Base-by-base conservation (phyloP, 2,329 filamentous ascomycete species). In the Graphium sp. region DNA sequence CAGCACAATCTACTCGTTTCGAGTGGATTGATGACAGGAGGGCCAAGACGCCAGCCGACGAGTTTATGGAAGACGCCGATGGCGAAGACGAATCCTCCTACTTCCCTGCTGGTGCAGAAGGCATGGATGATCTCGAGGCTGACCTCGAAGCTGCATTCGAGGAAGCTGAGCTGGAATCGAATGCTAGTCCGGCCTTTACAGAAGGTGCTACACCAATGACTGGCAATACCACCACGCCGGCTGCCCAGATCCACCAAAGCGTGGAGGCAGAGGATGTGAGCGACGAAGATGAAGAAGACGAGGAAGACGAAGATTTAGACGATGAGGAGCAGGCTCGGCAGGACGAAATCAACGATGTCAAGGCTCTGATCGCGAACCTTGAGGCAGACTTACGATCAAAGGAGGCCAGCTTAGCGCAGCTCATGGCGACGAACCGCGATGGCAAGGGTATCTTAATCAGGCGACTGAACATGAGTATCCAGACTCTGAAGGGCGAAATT, bases 1-100 rank as follows among this genome's bases (percentile, higher is more conserved):
- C 62, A 22, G 66, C 73, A 5, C 37, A 60, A 2, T 65, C 65
- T 14, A 68, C 74, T 10, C 61, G 58, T 29, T 78, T 68, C 41
- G 73, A 83, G 42, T 58, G 78, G 41, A 55, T 79, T 28, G 70
- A 78, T 34, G 57, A 72, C 24, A 51, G 49, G 24, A 44, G 34
- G 13, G 42, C 40, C 24, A 43, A 46, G 15, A 35, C 33, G 8
- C 33, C 34, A 6, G 30, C 28, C 7, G 34, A 35, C 10, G 36
- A 31, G 25, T 47, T 46, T 15, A 55, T 44, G 2, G 59, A 62
- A 7, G 57, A 58, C 2, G 53, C 57, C 11, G 47, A 49, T 7
- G 55, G 52, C 6, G 59, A 66, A 10, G 64, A 62, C 2, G 54
- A 57, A 20, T 44, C 49, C 6, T 54, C 74, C 31, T 33, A 32